Evolutionary conservation across 75 land plant species (phyloP).

Genomic region (Picea sitchensis): DNA sequence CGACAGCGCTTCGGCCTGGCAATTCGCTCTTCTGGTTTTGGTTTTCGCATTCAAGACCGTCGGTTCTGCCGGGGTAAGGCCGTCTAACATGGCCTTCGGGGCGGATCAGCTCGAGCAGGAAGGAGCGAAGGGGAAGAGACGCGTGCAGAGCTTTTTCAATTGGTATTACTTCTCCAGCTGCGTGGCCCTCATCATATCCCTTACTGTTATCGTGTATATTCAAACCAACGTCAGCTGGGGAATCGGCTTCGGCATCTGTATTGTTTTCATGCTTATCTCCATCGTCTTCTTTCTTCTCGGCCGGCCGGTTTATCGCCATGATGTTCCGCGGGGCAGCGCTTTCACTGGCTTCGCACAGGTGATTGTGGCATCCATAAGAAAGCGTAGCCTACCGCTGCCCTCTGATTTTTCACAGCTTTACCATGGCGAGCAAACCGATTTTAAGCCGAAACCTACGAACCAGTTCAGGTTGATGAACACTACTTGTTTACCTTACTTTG

Average conservation of each 20-base stretch:
- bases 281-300: slow-evolving; percentile 22
- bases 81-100: slow-evolving; percentile 27
- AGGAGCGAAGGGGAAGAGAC: background rate
- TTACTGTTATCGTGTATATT: slow-evolving; percentile 28
- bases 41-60: slow-evolving; percentile 16
- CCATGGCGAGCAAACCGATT: background rate
- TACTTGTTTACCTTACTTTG: no score
- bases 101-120: slow-evolving; percentile 26
- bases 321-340: slow-evolving; percentile 25
- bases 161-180: slow-evolving; percentile 22
- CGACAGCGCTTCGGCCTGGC: background rate
- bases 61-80: slow-evolving; percentile 25
- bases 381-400: slow-evolving; percentile 21
- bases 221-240: slow-evolving; percentile 39
- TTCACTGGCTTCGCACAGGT: slow-evolving; percentile 33
- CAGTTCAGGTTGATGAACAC: no score
- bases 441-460: no score
- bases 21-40: slow-evolving; percentile 4
- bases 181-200: slow-evolving; percentile 1
- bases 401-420: slow-evolving; percentile 21
- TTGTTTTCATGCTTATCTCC: slow-evolving; percentile 24
- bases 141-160: slow-evolving; percentile 25
- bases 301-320: slow-evolving; percentile 12
- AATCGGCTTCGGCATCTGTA: slow-evolving; percentile 35
- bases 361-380: slow-evolving; percentile 23